Evolutionary conservation across 225 moss, liverwort and hornwort species (phyloP).

Genomic region (Polytrichum commune): DNA sequence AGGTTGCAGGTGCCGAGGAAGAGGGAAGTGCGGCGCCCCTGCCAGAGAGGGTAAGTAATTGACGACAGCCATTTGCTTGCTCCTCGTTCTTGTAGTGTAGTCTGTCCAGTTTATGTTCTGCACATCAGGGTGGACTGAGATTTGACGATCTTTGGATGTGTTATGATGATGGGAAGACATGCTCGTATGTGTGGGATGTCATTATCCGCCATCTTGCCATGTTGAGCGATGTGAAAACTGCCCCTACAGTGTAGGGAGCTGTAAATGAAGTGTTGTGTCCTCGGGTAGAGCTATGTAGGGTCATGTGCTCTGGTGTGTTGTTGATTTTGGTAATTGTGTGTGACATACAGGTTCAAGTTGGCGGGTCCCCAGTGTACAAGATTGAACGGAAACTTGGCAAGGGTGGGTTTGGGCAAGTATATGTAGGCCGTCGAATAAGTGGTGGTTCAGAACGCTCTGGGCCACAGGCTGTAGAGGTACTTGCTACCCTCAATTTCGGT

Average conservation of each 20-base stretch:
- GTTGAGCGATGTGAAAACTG: not conserved
- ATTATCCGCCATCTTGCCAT: not conserved
- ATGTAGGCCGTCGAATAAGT: slow-evolving; percentile 56
- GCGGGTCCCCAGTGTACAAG: slow-evolving; percentile 67
- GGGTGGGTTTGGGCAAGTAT: slow-evolving; percentile 67
- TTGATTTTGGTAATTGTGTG: not conserved
- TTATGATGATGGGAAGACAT: too few species aligned
- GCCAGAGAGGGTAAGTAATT: slow-evolving; percentile 56
- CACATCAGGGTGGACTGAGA: too few species aligned
- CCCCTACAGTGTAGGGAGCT: not conserved
- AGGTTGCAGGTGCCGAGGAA: slow-evolving; percentile 61
- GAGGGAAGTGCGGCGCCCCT: slow-evolving; percentile 65
- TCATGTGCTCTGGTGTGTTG: not conserved
- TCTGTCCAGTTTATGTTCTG: not conserved
- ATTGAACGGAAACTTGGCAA: slow-evolving; percentile 69
- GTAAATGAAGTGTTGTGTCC: not conserved
- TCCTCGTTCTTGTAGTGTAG: not conserved
- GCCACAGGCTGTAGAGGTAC: slow-evolving; percentile 58
- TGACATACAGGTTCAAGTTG: slow-evolving; percentile 49
- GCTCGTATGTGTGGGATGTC: too few species aligned
- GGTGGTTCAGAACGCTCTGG: slow-evolving; percentile 59
- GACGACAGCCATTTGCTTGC: not conserved
- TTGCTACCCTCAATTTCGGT: not conserved
- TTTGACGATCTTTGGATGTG: too few species aligned
- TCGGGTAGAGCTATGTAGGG: not conserved